A percentile compares a stretch with the other conserved stretches of the same genome.
Evolutionary conservation across 2,329 filamentous ascomycete genomes (phyloP).

Genomic region (Claviceps sp.): DNA sequence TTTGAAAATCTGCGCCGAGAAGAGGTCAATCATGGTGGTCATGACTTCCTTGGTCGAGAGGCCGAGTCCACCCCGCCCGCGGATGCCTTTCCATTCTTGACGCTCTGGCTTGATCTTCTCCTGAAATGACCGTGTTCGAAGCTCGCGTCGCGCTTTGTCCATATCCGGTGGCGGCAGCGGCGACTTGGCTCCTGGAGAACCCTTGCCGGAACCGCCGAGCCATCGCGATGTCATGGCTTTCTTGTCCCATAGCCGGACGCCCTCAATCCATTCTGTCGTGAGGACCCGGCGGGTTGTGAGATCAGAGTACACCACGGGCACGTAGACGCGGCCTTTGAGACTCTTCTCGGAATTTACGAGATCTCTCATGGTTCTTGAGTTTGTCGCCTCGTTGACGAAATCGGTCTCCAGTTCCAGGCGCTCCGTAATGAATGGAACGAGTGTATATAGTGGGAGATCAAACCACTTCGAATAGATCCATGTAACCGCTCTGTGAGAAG

Average conservation of each 20-base stretch:
- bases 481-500: slow-evolving; percentile 53
- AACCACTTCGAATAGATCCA: slow-evolving; percentile 78
- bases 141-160: slow-evolving; percentile 28
- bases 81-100: slow-evolving; percentile 59
- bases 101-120: slow-evolving; percentile 68
- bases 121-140: slow-evolving; percentile 37
- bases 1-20: slow-evolving; percentile 95
- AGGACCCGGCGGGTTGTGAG: slow-evolving; percentile 73
- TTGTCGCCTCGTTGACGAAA: slow-evolving; percentile 82
- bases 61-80: slow-evolving; percentile 68
- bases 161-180: slow-evolving; percentile 41
- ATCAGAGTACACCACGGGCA: slow-evolving; percentile 73
- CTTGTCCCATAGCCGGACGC: slow-evolving; percentile 85
- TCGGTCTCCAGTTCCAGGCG: slow-evolving; percentile 89
- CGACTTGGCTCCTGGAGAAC: slow-evolving; percentile 64
- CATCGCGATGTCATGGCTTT: slow-evolving; percentile 63
- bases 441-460: slow-evolving; percentile 78
- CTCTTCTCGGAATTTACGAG: slow-evolving; percentile 64
- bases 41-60: slow-evolving; percentile 76
- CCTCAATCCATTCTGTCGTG: slow-evolving; percentile 97
- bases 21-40: slow-evolving; percentile 92
- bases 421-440: slow-evolving; percentile 88
- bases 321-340: slow-evolving; percentile 69
- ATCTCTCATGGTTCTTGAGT: slow-evolving; percentile 70
- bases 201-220: slow-evolving; percentile 62